A percentile compares a stretch with the other conserved stretches of the same genome.
Conservation (phyloP, 176 grass and related monocot species). For the Metroxylon sagu region DNA sequence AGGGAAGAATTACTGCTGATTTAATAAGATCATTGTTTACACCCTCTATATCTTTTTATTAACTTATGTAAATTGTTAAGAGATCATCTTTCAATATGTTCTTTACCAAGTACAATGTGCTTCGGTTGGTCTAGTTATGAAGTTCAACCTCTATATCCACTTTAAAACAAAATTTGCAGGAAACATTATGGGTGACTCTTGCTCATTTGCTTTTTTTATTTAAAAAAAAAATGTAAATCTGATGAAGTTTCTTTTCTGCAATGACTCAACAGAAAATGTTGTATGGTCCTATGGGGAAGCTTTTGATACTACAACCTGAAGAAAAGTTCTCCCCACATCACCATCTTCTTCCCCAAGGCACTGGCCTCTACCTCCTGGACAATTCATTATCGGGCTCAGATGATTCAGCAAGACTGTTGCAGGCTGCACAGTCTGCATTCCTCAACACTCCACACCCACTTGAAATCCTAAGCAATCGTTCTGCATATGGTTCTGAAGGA, state of each 20-base stretch:
- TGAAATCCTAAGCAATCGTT: slow-evolving; percentile 66
- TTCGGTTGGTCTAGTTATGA: too few species aligned
- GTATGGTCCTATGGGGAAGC: slow-evolving; percentile 84
- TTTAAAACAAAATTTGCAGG: too few species aligned
- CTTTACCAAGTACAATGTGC: too few species aligned
- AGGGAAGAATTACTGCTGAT: too few species aligned
- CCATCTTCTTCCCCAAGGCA: slow-evolving; percentile 71
- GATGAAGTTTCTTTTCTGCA: neutral
- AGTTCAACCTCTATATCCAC: too few species aligned
- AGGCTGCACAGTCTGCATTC: slow-evolving; percentile 60
- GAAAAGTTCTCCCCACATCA: slow-evolving; percentile 64
- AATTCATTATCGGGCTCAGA: slow-evolving; percentile 1
- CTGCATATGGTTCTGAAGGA: slow-evolving; percentile 64
- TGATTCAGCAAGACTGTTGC: slow-evolving; percentile 27
- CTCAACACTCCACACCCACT: slow-evolving; percentile 86
- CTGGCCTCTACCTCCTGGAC: slow-evolving; percentile 57
- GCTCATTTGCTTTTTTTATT: too few species aligned
- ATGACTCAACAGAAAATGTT: slow-evolving; percentile 55
- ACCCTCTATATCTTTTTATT: too few species aligned
- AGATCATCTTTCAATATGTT: too few species aligned
- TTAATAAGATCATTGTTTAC: too few species aligned
- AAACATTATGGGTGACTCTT: too few species aligned
- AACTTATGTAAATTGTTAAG: too few species aligned
- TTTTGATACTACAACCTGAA: slow-evolving; percentile 87
- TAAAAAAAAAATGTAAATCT: too few species aligned